Base-by-base conservation (phyloP, 1,139 yeast genomes). In the Geotrichum histeridarum region DNA sequence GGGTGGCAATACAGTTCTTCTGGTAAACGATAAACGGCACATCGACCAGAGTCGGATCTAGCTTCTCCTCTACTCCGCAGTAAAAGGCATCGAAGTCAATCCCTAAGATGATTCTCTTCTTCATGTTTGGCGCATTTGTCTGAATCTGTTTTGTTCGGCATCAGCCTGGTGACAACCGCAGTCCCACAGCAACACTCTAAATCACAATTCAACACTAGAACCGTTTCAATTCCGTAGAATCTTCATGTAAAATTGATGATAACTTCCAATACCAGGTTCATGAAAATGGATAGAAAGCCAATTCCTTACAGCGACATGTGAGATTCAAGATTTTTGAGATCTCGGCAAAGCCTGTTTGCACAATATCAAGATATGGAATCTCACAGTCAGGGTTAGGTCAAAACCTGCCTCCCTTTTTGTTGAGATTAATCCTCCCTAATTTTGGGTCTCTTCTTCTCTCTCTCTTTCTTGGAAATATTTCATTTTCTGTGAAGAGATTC, bases 81-180 rank as follows among this genome's bases (percentile, higher is more conserved):
- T 70, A 70, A 51, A 70, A 70, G 4, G 73, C 73, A 48, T 70
- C 72, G 53, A 70, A 57, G 51, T 70, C 73, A 12, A 70, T 50
- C 8, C 70, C 65, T 2, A 68, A 46, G 35, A 63, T 57, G 53
- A 64, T 41, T 27, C 47, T 42, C n/a, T 50, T 37, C n/a, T 22
- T 44, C 42, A 43, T 44, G 48, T 22, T 22, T 22, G 27, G 27
- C 27, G 44, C 32, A 42, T 31, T 22, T 5, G 33, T 42, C 12
- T 42, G 30, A n/a, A 8, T 42, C n/a, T 42, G 33, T 18, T 42
- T 5, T 42, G 15, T 45, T 30, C 30, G n/a, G 15, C 15, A 35
- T 35, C 5, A 35, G 38, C 17, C 42, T 38, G 17, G 17, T 22
- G 18, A 38, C 42, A 38, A 3, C n/a, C 18, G 15, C n/a, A 22